phyloP scores from a whole-genome alignment of 305 asterid genomes.

The Solanum hybrid region DNA sequence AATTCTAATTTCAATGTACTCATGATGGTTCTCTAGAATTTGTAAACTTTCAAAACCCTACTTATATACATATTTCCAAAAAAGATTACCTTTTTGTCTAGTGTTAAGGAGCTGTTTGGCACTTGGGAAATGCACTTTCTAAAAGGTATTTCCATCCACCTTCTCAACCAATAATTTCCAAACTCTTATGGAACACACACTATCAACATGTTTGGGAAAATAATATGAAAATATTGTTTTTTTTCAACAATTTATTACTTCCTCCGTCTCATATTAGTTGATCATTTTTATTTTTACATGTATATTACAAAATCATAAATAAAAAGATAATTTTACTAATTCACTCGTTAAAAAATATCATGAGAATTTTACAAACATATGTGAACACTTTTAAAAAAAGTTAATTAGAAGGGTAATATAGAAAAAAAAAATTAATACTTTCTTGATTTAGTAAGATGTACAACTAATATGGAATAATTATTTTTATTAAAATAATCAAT shows the following conservation, averaged over 20 bases:
- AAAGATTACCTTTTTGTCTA: not conserved
- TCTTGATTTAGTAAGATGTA: no score
- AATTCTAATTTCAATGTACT: not conserved
- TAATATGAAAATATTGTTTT: not conserved
- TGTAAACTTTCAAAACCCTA: not conserved
- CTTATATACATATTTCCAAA: not conserved
- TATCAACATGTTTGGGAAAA: not conserved
- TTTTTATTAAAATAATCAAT: no score
- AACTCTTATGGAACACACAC: not conserved
- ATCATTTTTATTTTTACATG: no score
- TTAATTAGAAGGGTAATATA: no score
- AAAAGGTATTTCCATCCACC: not conserved
- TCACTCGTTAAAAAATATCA: not conserved
- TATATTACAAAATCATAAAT: no score
- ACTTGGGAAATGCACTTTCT: not conserved
- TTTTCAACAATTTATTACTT: not conserved
- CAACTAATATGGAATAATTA: no score
- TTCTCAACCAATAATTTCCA: not conserved
- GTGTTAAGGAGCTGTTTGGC: slow-evolving; percentile 4
- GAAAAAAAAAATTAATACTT: no score
- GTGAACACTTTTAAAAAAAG: not conserved
- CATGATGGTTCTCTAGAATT: not conserved
- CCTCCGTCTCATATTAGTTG: no score
- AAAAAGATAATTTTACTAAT: no score
- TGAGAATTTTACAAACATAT: no score